phyloP scores from a whole-genome alignment of 2,329 filamentous ascomycete species.

The Diaporthe vexans region DNA sequence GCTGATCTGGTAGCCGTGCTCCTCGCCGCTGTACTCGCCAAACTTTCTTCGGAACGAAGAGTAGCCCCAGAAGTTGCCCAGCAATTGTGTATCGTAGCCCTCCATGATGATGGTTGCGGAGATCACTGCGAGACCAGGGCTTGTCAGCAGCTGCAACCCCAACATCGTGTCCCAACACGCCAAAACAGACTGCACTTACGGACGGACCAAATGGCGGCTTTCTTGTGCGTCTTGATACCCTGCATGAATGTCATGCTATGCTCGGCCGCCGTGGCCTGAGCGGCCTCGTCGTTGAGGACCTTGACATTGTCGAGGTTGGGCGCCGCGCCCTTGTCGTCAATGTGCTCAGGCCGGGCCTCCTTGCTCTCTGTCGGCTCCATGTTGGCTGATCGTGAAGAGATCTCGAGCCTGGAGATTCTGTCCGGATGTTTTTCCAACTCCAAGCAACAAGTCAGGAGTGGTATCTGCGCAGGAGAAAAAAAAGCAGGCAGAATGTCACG shows the following conservation, averaged over 20 bases:
- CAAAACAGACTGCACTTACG: slow-evolving; percentile 45
- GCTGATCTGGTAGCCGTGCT: slow-evolving; percentile 60
- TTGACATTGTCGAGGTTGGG: slow-evolving; percentile 51
- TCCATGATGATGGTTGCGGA: slow-evolving; percentile 66
- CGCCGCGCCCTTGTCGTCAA: slow-evolving; percentile 47
- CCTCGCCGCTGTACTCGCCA: slow-evolving; percentile 51
- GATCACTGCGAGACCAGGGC: slow-evolving; percentile 49
- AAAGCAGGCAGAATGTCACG: slow-evolving; percentile 32
- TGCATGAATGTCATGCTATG: slow-evolving; percentile 53
- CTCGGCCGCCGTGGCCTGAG: slow-evolving; percentile 53
- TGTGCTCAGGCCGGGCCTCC: slow-evolving; percentile 36
- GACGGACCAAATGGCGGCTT: slow-evolving; percentile 57
- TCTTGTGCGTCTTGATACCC: slow-evolving; percentile 56
- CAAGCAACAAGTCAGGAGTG: not conserved
- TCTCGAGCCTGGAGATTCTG: not conserved
- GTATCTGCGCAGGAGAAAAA: not conserved
- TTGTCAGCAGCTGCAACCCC: not conserved
- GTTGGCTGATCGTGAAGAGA: not conserved
- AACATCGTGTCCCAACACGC: no score
- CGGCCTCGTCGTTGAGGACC: slow-evolving; percentile 54
- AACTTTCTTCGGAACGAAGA: slow-evolving; percentile 57
- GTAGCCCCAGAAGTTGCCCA: slow-evolving; percentile 63
- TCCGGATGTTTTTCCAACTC: not conserved
- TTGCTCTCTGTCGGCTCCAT: slow-evolving; percentile 41
- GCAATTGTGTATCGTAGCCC: slow-evolving; percentile 63